Evolutionary conservation across 140 eudicot species (phyloP), one percentile per base, ranked within the genome.

Genomic region (Senecio squalidus): DNA sequence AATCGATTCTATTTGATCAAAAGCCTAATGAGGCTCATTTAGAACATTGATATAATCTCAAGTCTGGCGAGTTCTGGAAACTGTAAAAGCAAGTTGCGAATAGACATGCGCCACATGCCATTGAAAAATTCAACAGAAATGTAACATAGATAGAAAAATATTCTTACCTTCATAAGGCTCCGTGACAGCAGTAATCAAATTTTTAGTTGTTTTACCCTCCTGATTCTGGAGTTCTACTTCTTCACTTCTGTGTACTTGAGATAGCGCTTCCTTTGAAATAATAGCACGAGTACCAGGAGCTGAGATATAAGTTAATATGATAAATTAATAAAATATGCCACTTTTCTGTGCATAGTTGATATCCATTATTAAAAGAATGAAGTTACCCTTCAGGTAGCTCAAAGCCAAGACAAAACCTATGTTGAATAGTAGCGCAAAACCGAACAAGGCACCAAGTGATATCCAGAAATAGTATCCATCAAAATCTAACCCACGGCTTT

Each of bases 211-310:
- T 68, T 38, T 64, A 34, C 59, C 69, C 54, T 34, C 28, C 22
- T 38, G 20, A 11, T 21, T 45, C 43, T 44, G 62, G 16, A 55
- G 23, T 53, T 53, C 58, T 9, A 36, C 73, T 64, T 23, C 64
- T 43, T 70, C 74, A 61, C 73, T 70, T 66, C 64, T 78, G 34
- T 67, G 62, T 52, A 60, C 58, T 72, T 75, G 72, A 44, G 78
- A 73, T 26, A 78, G 73, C 63, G 46, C 66, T 59, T 84, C 94
- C 49, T 71, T 75, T 31, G 95, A 86, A 57, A 86, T 82, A 58
- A 86, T 79, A 18, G 78, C 82, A 47, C 72, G 88, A 49, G 88
- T 71, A 58, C 92, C 81, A 51, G 83, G 75, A 55, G 88, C 95
- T 82, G 80, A 48, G 63, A 31, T 30, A 76, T 45, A 58, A 31